These are phyloP conservation scores for Oenanthe javanica DNA, from an alignment of 140 eudicot genomes.

Conservation along the genomic window DNA sequence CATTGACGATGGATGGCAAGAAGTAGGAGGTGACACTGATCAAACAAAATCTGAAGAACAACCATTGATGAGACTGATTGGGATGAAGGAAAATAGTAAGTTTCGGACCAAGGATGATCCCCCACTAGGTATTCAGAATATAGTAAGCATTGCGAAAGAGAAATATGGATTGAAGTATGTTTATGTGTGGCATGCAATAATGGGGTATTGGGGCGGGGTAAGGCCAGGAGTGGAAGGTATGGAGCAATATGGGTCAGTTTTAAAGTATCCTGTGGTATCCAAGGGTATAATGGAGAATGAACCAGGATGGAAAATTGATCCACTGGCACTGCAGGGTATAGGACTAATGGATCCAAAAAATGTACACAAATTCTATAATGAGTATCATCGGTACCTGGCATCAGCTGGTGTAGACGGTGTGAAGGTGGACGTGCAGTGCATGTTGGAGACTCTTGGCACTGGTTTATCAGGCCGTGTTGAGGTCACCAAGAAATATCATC, in stretches of 20 bases:
- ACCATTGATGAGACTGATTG: conserved; percentile 59
- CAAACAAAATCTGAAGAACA: conserved; percentile 17
- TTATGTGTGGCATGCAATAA: conserved; percentile 93
- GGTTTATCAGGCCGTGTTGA: conserved; percentile 93
- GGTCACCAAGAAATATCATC: conserved; percentile 77
- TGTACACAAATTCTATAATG: conserved; percentile 66
- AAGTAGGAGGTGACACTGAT: conserved; percentile 35
- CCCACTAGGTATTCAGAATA: conserved; percentile 57
- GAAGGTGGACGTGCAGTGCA: conserved; percentile 83
- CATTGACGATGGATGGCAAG: conserved; percentile 98
- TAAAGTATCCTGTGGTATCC: conserved; percentile 51
- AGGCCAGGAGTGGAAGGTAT: conserved; percentile 63
- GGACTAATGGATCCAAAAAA: conserved; percentile 81
- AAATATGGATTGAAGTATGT: conserved; percentile 71
- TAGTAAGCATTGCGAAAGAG: conserved; percentile 62
- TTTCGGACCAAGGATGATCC: conserved; percentile 63
- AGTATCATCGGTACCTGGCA: conserved; percentile 70
- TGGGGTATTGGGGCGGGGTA: conserved; percentile 98
- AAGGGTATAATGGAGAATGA: conserved; percentile 67
- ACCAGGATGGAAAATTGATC: conserved; percentile 69
- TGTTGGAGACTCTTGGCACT: conserved; percentile 86
- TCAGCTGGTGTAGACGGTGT: conserved; percentile 91
- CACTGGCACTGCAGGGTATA: conserved; percentile 55
- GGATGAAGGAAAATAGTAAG: conserved; percentile 73
- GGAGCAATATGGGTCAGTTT: conserved; percentile 56